Conservation (phyloP, 2,329 filamentous ascomycete genomes). For the Aspergillus sp. region DNA sequence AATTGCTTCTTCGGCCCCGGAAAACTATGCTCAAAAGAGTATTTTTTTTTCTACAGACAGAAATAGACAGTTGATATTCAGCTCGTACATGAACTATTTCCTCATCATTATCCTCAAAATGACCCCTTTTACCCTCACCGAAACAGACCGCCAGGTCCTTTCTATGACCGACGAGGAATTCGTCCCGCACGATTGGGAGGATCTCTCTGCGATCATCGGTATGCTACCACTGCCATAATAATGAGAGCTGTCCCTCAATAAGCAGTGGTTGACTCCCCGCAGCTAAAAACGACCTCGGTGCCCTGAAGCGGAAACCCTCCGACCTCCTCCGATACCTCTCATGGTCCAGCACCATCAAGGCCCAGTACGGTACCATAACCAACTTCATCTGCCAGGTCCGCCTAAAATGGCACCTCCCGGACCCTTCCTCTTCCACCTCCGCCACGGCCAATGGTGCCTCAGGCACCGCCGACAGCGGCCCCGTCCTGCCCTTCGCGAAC, state of each 20-base stretch:
- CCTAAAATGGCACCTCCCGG: constrained; percentile 44
- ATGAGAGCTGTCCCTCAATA: not conserved
- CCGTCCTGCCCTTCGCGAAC: constrained; percentile 39
- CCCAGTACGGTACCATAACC: constrained; percentile 50
- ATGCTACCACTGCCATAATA: constrained; percentile 12
- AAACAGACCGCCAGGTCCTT: constrained; percentile 44
- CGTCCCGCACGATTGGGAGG: constrained; percentile 46
- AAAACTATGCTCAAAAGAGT: not conserved
- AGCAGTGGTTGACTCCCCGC: constrained; percentile 1
- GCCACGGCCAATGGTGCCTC: constrained; percentile 12
- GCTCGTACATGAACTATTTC: not conserved
- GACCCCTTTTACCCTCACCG: constrained; percentile 43
- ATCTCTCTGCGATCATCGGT: constrained; percentile 49
- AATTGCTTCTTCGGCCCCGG: not conserved
- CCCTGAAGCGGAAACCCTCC: constrained; percentile 53
- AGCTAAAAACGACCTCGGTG: constrained; percentile 48
- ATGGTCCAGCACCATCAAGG: constrained; percentile 51
- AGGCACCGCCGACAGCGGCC: constrained; percentile 20
- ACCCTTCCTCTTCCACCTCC: constrained; percentile 6
- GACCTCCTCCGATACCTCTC: constrained; percentile 54
- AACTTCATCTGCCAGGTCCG: constrained; percentile 51
- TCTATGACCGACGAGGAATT: constrained; percentile 49
- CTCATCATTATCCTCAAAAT: not conserved
- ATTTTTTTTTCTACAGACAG: not conserved
- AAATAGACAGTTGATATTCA: not conserved